Evolutionary conservation across 352 stramenopile species (phyloP), one percentile per base, ranked within the genome.

Genomic region (Globisporangium cylindrosporum): DNA sequence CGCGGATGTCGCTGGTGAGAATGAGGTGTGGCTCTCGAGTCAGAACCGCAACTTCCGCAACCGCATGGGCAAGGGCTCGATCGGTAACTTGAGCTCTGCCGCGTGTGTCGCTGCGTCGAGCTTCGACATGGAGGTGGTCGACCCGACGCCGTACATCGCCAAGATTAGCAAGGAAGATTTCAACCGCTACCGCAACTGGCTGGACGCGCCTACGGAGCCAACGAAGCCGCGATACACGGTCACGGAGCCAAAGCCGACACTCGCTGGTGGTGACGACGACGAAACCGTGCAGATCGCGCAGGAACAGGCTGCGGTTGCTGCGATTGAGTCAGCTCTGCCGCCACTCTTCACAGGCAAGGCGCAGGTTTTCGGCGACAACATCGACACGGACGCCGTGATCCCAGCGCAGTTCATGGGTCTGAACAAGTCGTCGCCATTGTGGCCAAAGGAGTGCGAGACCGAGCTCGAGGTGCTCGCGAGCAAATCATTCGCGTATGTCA

Each of bases 1-100:
- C 32, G 86, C 86, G 14, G 86, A 94, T 62, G 86, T 94, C 0
- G 86, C 86, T 12, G 84, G 73, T 0, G 84, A 91, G 54, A 74
- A 70, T 64, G 86, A 94, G 43, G 86, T 94, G 61, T 94, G 86
- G 86, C 80, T 94, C 25, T 89, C 78, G 25, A 91, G 80, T 51
- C 86, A 94, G 73, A 94, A 94, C 80, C 84, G 86, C 59, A 94
- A 94, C 79, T 94, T 92, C 70, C 84, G 82, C 66, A 94, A 94
- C 72, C 86, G 86, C 48, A 94, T 94, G 86, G 86, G 86, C 67
- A 88, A 80, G 62, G 86, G 86, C n/a, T 89, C 81, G 8, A 92
- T 94, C 43, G 86, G 82, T 12, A 91, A 94, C 72, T 64, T 94
- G 53, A 81, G 72, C 38, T 93, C 84, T 38, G 86, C 86, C 8